Conservation (phyloP, 139 green algal species). For the Penium margaritaceum region DNA sequence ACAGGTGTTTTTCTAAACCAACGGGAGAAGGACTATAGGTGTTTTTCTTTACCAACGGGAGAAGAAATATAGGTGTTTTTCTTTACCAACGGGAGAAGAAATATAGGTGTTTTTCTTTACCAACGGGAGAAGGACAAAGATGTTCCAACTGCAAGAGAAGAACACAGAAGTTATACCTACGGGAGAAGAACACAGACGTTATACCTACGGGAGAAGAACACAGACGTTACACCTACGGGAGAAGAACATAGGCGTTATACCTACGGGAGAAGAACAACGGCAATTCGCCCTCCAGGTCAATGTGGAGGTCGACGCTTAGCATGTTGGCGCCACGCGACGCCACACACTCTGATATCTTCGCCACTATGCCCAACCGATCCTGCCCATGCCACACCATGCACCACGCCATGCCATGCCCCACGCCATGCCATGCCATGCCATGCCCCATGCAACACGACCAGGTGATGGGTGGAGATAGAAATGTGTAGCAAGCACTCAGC, state of each 20-base stretch:
- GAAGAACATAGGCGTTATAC: slow-evolving; percentile 13
- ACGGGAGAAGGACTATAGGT: too few species aligned
- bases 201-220: too few species aligned
- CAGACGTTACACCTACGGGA: slow-evolving; percentile 26
- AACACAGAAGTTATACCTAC: not conserved
- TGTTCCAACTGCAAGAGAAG: not conserved
- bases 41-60: too few species aligned
- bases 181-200: not conserved
- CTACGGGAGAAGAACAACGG: slow-evolving; percentile 38
- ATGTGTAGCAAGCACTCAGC: too few species aligned
- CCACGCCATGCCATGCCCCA: too few species aligned
- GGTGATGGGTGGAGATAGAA: too few species aligned
- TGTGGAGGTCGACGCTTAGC: slow-evolving; percentile 35
- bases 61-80: not conserved
- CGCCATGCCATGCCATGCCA: too few species aligned
- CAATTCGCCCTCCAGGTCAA: slow-evolving; percentile 18
- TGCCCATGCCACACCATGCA: too few species aligned
- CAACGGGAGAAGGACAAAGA: not conserved
- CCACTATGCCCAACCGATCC: slow-evolving; percentile 37
- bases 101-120: slow-evolving; percentile 10
- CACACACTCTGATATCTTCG: slow-evolving; percentile 34
- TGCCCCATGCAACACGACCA: too few species aligned
- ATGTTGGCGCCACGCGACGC: slow-evolving; percentile 31
- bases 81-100: not conserved
- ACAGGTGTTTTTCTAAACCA: too few species aligned